phyloP scores from a whole-genome alignment of 352 stramenopile genomes.

The Phytophthora ohioensis region DNA sequence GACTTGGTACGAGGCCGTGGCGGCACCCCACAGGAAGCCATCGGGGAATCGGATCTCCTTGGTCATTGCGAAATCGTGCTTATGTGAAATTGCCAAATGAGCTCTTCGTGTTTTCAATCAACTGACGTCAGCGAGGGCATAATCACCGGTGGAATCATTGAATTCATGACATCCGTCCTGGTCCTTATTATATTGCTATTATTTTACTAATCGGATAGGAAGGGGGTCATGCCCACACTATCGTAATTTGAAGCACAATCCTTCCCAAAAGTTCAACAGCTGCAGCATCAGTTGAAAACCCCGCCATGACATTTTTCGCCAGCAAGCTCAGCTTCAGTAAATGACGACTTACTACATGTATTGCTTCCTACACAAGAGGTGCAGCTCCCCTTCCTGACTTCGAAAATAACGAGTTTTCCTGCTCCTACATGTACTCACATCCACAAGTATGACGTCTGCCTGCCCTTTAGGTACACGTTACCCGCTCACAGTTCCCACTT shows the following conservation, averaged over 20 bases:
- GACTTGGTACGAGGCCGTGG: constrained; percentile 93
- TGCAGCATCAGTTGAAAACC: not conserved
- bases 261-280: not conserved
- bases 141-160: not conserved
- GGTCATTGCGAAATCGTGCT: constrained; percentile 24
- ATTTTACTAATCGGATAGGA: not conserved
- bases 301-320: too few species aligned
- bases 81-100: constrained; percentile 32
- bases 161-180: not conserved
- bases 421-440: not conserved
- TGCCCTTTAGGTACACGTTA: not conserved
- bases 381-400: not conserved
- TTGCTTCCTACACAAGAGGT: too few species aligned
- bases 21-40: constrained; percentile 85
- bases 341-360: not conserved
- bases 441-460: not conserved
- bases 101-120: constrained; percentile 1
- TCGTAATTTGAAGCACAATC: not conserved
- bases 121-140: constrained; percentile 6
- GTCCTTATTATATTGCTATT: not conserved
- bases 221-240: not conserved
- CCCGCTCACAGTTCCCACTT: too few species aligned
- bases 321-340: not conserved
- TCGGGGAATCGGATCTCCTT: constrained; percentile 57
- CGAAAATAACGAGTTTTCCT: not conserved